Evolutionary conservation across 345 rosid genomes (phyloP).

Genomic region (Eucalyptus tenuipes): DNA sequence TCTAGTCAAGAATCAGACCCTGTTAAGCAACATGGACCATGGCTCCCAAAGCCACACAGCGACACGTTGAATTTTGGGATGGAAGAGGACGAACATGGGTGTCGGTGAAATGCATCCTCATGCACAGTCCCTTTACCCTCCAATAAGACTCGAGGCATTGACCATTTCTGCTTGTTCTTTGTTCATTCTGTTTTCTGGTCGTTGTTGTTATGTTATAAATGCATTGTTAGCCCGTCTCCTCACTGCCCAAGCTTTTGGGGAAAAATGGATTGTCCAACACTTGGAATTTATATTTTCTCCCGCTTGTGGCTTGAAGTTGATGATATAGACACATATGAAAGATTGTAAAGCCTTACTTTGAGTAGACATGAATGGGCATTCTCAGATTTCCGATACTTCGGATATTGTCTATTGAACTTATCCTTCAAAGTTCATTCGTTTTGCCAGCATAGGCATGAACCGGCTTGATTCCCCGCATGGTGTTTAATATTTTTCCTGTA

Average conservation of each 20-base stretch:
- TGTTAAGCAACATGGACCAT: not conserved
- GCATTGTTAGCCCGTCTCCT: not conserved
- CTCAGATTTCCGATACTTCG: not conserved
- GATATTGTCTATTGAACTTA: not conserved
- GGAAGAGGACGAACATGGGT: not conserved
- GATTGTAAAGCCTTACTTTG: not conserved
- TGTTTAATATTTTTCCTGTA: not conserved
- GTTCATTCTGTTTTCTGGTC: not conserved
- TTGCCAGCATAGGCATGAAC: not conserved
- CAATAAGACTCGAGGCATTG: not conserved
- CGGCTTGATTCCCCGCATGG: not conserved
- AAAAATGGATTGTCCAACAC: not conserved
- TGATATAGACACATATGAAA: not conserved
- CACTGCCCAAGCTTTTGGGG: not conserved
- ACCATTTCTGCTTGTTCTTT: not conserved
- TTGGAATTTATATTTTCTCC: not conserved
- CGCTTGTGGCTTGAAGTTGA: not conserved
- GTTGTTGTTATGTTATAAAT: not conserved
- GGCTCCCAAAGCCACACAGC: not conserved
- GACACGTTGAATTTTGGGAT: not conserved
- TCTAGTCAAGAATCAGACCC: not conserved
- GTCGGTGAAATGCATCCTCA: not conserved
- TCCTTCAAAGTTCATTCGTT: not conserved
- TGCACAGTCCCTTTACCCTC: not conserved
- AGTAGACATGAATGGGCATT: not conserved